phyloP scores from a whole-genome alignment of 75 land plant species.

The Cunninghamia lanceolata region DNA sequence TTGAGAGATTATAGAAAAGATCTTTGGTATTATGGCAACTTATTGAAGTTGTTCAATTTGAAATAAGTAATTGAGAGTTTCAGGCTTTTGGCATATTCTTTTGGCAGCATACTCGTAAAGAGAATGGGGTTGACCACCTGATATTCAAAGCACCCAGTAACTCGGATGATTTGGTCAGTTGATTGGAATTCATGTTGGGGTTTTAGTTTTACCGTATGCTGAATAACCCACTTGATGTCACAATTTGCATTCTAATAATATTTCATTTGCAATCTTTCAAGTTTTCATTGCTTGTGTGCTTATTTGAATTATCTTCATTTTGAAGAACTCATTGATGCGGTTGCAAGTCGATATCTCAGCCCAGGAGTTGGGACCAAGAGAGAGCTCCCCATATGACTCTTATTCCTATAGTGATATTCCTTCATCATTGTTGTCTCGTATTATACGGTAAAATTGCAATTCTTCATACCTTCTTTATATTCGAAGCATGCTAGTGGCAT shows the following conservation, averaged over 20 bases:
- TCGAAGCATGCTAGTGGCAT: not conserved
- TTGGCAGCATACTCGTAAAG: not conserved
- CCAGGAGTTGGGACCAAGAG: constrained; percentile 46
- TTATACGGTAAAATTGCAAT: constrained; percentile 37
- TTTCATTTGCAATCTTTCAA: not conserved
- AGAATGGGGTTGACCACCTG: not conserved
- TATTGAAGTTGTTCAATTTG: not conserved
- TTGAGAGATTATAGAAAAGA: not conserved
- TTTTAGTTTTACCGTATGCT: not conserved
- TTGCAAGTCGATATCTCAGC: constrained; percentile 31
- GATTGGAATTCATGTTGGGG: constrained; percentile 5
- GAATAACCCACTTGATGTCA: not conserved
- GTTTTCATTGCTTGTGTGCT: not conserved
- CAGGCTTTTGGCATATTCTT: not conserved
- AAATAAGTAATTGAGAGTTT: not conserved
- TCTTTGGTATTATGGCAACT: not conserved
- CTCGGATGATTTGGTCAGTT: constrained; percentile 5
- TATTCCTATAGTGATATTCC: constrained; percentile 35
- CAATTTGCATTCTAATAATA: not conserved
- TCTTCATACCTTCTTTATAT: not conserved
- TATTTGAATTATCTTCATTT: constrained; percentile 10
- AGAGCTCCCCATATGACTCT: constrained; percentile 48
- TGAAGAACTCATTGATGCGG: constrained; percentile 13
- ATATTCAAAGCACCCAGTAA: constrained; percentile 7
- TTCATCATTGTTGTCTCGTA: constrained; percentile 36